phyloP scores from a whole-genome alignment of 371 early-diverging fungal species.

The Lichtheimia hyalospora region DNA sequence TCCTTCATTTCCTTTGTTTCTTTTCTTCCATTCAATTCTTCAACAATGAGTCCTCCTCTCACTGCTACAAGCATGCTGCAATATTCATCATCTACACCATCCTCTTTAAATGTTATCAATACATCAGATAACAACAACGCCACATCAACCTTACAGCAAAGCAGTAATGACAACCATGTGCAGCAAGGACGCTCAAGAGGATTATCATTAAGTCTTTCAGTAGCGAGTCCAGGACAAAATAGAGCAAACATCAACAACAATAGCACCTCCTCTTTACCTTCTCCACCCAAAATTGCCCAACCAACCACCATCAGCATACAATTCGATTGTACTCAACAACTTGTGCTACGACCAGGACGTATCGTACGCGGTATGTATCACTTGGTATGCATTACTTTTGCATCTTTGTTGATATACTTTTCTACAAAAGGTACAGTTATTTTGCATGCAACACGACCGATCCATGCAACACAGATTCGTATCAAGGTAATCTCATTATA shows the following conservation, averaged over 20 bases:
- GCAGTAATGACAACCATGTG: not conserved
- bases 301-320: conserved; percentile 22
- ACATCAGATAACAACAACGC: too few species aligned
- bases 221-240: conserved; percentile 1
- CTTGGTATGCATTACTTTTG: not conserved
- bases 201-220: conserved; percentile 7
- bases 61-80: too few species aligned
- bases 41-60: too few species aligned
- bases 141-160: not conserved
- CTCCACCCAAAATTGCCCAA: not conserved
- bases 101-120: too few species aligned
- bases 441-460: conserved; percentile 20
- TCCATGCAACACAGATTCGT: conserved; percentile 35
- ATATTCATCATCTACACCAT: too few species aligned
- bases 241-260: conserved; percentile 3
- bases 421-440: conserved; percentile 25
- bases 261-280: not conserved
- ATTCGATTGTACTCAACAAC: conserved; percentile 46
- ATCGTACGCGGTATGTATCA: conserved; percentile 34
- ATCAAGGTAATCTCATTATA: conserved; percentile 26
- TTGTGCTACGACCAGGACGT: conserved; percentile 47
- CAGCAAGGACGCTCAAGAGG: conserved; percentile 9
- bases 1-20: too few species aligned
- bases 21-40: too few species aligned
- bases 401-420: not conserved